Base-by-base conservation (phyloP, 129 eudicot genomes). In the Pseudognaphalium luteoalbum region DNA sequence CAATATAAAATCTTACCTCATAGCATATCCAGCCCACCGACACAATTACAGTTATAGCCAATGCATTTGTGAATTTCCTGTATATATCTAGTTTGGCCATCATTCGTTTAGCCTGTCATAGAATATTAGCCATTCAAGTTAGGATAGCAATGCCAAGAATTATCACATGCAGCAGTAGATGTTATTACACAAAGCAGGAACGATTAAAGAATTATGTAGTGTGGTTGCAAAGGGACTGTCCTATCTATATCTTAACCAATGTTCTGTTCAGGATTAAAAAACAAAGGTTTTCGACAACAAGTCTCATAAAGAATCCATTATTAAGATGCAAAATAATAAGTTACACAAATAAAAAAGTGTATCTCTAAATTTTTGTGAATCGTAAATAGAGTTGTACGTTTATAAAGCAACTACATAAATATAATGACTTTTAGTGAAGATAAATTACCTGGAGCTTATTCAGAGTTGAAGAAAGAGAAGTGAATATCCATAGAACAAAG, bases 21-120 rank as follows among this genome's bases (percentile, higher is more conserved):
- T 89, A 95, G 81, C 92, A 91, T 83, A 89, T 89, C 99, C 99
- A 95, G 66, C 97, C 99, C 67, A 91, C 92, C 0, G 99, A 95
- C 74, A 95, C 96, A 64, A 95, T 80, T 76, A 95, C 99, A 72
- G 99, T 88, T 62, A 95, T 90, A 17, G 88, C 97, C 85, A 95
- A 89, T 37, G 99, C 96, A 71, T 95, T 95, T 42, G 99, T 95
- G 82, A 95, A 95, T 84, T 95, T 95, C 85, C 99, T 83, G 90
- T 95, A 95, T 62, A 95, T 84, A 72, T 95, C 97, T 75, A 95
- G 85, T 76, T 95, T 95, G 76, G 88, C 99, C 88, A 84, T 81
- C 91, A 95, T 86, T 75, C 97, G 73, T 80, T 96, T 85, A 74
- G 99, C 97, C 99, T 95, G 89, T 60, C 33, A 70, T 63, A 71